Base-by-base conservation (phyloP, 106 monocot genomes). In the Dioscorea dumetorum region DNA sequence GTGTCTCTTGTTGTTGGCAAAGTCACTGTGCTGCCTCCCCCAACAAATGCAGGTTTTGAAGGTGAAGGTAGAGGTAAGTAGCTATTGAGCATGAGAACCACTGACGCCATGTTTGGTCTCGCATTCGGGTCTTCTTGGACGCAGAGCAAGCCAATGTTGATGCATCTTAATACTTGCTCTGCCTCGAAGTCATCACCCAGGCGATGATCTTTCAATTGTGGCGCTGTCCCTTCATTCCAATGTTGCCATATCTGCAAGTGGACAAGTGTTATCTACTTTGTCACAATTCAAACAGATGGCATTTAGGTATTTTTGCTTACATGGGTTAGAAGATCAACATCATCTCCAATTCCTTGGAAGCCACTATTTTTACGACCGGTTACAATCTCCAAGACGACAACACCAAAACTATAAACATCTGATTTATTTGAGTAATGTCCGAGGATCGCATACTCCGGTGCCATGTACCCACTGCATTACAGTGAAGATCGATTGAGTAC, bases 391-490 rank as follows among this genome's bases (percentile, higher is more conserved):
- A 79, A 24, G 15, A 79, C 13, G 15, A 79, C 18, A 24, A 79
- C 68, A 8, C 79, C 79, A 15, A 60, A 79, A 23, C 73, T 79
- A 48, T 59, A 79, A 4, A 79, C 68, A 62, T 79, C 79, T 4
- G 73, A 73, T 51, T 79, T 79, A 12, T 48, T 57, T 2, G 79
- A 79, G 63, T 67, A 63, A 23, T 24, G 22, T 15, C 79, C 73
- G 17, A 53, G 33, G 23, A 73, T 19, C 14, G 61, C 79, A 58
- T 79, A 79, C 57, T 79, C 79, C 1, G 73, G 79, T 21, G 79
- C 73, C 79, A 79, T 79, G 19, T 79, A 79, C 12, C 73, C 79
- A 24, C 79, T 79, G 58, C 24, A 60, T 34, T 6, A 24, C 9
- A 4, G 28, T 28, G 1, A 28, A 28, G 3, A n/a, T n/a, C n/a